Conservation (phyloP, 306 rosid species). For the Carpinus fangiana region DNA sequence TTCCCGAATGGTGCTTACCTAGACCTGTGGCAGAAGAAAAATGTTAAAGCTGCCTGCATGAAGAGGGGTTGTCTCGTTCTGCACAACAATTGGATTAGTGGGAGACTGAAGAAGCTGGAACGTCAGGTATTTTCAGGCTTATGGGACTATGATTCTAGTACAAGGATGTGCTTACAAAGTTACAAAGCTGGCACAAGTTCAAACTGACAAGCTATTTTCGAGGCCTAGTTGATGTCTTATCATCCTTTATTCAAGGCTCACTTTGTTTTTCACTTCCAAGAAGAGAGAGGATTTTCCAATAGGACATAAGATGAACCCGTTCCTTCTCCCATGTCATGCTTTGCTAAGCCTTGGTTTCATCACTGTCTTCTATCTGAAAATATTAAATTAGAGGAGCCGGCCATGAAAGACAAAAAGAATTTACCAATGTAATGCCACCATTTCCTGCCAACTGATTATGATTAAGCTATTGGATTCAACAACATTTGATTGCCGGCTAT, state of each 20-base stretch:
- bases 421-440: constrained; percentile 11
- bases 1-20: constrained; percentile 92
- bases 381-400: constrained; percentile 37
- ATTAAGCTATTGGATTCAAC: constrained; percentile 35
- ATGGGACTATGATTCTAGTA: constrained; percentile 78
- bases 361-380: constrained; percentile 26
- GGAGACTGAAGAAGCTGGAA: constrained; percentile 86
- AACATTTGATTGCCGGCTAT: constrained; percentile 32
- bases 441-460: constrained; percentile 18
- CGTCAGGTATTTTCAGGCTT: constrained; percentile 80
- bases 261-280: constrained; percentile 35
- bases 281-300: constrained; percentile 7
- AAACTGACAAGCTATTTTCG: constrained; percentile 33
- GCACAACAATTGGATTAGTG: constrained; percentile 90
- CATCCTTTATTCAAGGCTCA: constrained; percentile 26
- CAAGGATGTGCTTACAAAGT: constrained; percentile 68
- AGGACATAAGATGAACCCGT: constrained; percentile 10
- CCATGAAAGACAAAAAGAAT: constrained; percentile 24
- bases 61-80: constrained; percentile 68
- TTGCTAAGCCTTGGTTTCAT: constrained; percentile 42
- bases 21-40: constrained; percentile 61
- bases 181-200: constrained; percentile 32
- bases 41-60: constrained; percentile 53
- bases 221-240: constrained; percentile 38
- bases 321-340: constrained; percentile 30